These are phyloP conservation scores for Saturnispora besseyi DNA, from an alignment of 805 yeast species.

Conservation along the genomic window DNA sequence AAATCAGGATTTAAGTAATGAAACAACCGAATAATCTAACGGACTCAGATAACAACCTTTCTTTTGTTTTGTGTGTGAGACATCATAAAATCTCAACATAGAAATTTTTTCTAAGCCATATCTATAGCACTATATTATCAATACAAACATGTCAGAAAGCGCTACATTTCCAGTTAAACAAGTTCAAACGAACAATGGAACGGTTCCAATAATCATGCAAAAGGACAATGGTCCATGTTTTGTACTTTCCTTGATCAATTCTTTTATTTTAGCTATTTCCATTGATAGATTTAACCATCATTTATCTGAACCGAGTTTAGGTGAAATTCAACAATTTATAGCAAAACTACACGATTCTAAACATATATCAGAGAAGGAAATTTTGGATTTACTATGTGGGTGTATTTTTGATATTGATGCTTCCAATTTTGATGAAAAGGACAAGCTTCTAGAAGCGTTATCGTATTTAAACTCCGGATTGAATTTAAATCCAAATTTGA, in stretches of 20 bases:
- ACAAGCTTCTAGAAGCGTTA: slow-evolving; percentile 2
- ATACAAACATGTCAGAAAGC: not conserved
- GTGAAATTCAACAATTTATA: not conserved
- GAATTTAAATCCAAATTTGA: slow-evolving; percentile 61
- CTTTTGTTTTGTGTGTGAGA: too few species aligned
- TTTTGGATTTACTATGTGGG: not conserved
- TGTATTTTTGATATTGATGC: not conserved
- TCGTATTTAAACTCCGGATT: slow-evolving; percentile 47
- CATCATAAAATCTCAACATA: not conserved
- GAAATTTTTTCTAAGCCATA: not conserved
- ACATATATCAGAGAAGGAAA: not conserved
- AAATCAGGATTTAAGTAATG: too few species aligned
- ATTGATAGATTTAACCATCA: not conserved
- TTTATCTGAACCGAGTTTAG: not conserved
- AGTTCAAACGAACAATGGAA: not conserved
- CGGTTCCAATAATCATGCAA: slow-evolving; percentile 49
- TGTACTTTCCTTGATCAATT: slow-evolving; percentile 65
- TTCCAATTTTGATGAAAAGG: not conserved
- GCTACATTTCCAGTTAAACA: slow-evolving; percentile 3
- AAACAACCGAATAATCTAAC: too few species aligned
- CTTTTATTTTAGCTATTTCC: slow-evolving; percentile 28
- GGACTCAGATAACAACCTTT: too few species aligned
- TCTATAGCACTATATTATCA: not conserved
- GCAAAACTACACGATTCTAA: slow-evolving; percentile 2
- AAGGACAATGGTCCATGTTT: slow-evolving; percentile 87